Evolutionary conservation across 2,329 filamentous ascomycete genomes (phyloP), one percentile per base, ranked within the genome.

Genomic region (Penicillium sp.): DNA sequence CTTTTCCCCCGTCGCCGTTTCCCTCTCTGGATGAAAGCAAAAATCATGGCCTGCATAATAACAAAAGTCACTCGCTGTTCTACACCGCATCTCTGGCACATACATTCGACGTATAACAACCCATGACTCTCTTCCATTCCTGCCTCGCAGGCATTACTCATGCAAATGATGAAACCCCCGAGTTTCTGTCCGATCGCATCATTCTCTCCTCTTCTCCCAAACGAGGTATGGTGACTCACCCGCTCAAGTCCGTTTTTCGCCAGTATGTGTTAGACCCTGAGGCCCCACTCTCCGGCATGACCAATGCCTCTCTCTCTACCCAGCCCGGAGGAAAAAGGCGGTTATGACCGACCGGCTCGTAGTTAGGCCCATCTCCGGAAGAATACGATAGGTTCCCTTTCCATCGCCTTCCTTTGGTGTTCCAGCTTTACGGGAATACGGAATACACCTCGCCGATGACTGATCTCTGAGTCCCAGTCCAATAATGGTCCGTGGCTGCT

Each of bases 181-280:
- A 51, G 16, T 22, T 35, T 35, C 35, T 35, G 46, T 35, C 46
- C 45, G 45, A 28, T 10, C 13, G 13, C 22, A 22, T 16, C 16
- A 19, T 22, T 46, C 42, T 19, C n/a, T 40, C 8, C 16, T 19
- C 40, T 43, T 26, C 38, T 10, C 14, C 16, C 26, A 28, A n/a
- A 28, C 30, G 40, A 35, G 13, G 42, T 19, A 30, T 35, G 7
- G 33, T 54, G 57, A 55, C 35, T 59, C 52, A 59, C 51, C 53
- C 52, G 57, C 26, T 59, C 35, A 59, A 59, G 43, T 59, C 57
- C 57, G 57, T 51, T 58, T 57, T 43, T 40, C 42, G 43, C 33
- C 25, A 49, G 14, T 55, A 51, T 52, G n/a, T 35, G 3, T 26
- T 19, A 43, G 52, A 55, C 52, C 57, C 57, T 59, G 30, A 52